phyloP scores from a whole-genome alignment of 345 rosid genomes.

The Brassica rapa region DNA sequence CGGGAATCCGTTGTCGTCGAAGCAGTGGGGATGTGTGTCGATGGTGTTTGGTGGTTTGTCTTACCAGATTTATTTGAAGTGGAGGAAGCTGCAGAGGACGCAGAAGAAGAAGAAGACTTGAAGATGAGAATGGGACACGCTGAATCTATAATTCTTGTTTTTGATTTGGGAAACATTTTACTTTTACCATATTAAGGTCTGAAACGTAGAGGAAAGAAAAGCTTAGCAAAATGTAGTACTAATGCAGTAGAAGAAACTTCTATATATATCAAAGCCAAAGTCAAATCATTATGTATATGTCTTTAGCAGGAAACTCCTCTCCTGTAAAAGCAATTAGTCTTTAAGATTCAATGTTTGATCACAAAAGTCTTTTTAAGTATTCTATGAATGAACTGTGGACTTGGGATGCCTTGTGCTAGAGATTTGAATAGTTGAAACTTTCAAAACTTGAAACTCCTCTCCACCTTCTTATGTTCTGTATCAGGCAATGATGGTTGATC shows the following conservation, averaged over 20 bases:
- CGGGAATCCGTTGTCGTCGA: constrained; percentile 82
- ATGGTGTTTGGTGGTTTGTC: constrained; percentile 98
- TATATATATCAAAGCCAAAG: too few relatives aligned
- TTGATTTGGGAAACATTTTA: constrained; percentile 15
- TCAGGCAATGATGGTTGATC: too few relatives aligned
- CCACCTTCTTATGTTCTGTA: too few relatives aligned
- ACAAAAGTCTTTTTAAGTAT: too few relatives aligned
- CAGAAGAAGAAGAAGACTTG: constrained; percentile 79
- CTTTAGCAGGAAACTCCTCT: too few relatives aligned
- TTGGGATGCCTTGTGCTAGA: too few relatives aligned
- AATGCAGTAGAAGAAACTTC: too few relatives aligned
- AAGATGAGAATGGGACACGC: constrained; percentile 24
- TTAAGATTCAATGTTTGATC: too few relatives aligned
- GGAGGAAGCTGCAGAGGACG: constrained; percentile 81
- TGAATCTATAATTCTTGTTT: constrained; percentile 12
- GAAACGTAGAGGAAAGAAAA: constrained; percentile 24
- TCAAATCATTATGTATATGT: constrained; percentile 3
- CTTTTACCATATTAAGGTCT: constrained; percentile 9
- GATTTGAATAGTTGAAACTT: too few relatives aligned
- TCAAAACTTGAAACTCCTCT: too few relatives aligned
- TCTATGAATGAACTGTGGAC: too few relatives aligned
- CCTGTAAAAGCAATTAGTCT: too few relatives aligned
- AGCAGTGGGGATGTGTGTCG: constrained; percentile 90
- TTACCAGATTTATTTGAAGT: constrained; percentile 90
- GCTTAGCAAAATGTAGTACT: constrained; percentile 36